Base-by-base conservation (phyloP, 139 green algal species). In the Chlamydomonas sp. region DNA sequence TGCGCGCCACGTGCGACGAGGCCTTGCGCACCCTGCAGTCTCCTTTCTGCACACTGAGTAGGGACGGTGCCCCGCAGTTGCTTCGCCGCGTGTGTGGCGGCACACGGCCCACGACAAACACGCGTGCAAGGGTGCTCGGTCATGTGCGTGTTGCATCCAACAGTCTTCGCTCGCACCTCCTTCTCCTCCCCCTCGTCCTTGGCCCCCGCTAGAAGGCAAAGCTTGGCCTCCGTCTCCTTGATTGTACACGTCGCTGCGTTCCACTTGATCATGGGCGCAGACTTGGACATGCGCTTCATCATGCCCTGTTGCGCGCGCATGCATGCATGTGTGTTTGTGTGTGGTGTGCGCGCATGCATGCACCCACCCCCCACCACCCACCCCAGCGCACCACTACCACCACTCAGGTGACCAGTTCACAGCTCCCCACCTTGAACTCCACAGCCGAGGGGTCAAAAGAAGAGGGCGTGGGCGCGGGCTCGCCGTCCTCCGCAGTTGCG, bases 211-310 rank as follows among this genome's bases (percentile, higher is more conserved):
- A n/a, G n/a, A n/a, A n/a, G n/a, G n/a, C n/a, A n/a, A n/a, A 83
- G 29, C 34, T 83, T 64, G n/a, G 26, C 48, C 49, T 85, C 80
- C 8, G 77, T 30, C 48, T 47, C 33, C 39, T 76, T 79, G 10
- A 64, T 70, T 5, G 67, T 58, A 2, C 76, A 70, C 0, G 50
- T 81, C 13, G 81, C 61, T 16, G 73, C 35, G 24, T 83, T 81
- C 71, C 68, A 81, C 1, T 62, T 58, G 0, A 38, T 39, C 48
- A 85, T 71, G 0, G 73, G 68, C 20, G 71, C 47, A 2, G 66
- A 77, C 36, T 65, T 58, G 24, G 70, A 71, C 0, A 85, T 43
- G 20, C 80, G 67, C 47, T 71, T 65, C n/a, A 57, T 37, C 37
- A 59, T 59, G 38, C 8, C 38, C 37, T 70, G 43, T 16, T 47